Evolutionary conservation across 2,329 filamentous ascomycete genomes (phyloP), one percentile per base, ranked within the genome.

Genomic region (Colletotrichum echinochloae): DNA sequence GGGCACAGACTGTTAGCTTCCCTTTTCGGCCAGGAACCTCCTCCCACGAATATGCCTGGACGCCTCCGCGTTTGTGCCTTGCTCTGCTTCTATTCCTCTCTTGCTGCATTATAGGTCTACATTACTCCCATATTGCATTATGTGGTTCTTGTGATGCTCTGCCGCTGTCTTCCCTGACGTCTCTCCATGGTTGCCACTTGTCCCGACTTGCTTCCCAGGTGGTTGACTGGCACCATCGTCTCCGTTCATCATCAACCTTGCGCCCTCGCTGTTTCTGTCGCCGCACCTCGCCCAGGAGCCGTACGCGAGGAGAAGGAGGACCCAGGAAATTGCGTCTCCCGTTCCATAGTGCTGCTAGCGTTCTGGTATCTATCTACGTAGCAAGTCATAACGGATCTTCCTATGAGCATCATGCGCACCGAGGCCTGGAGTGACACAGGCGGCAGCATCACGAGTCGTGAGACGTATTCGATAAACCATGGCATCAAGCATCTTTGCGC

Each of bases 1-100:
- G 60, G 69, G 71, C 71, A 73, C 71, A 73, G 64, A 65, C 69
- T 61, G 60, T 51, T 72, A 69, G 60, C 69, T 72, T 72, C 71
- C 69, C 71, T 56, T 69, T 73, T 73, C 49, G n/a, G n/a, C n/a
- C n/a, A 70, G 64, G 64, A 72, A 71, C 63, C 63, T 54, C 35
- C 57, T 70, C 26, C 70, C 54, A 70, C 66, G 66, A 72, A 60
- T 49, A 70, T 70, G 69, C 71, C 56, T 72, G 69, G 49, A 41
- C 48, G 49, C 44, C 71, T 73, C 69, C 64, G 69, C 69, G 72
- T 70, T 54, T 71, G 54, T 60, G 64, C 67, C 57, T 56, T 23
- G 23, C 37, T 48, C 28, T 73, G 63, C 44, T 66, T 65, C 44
- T 46, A 28, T 20, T 64, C 33, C 28, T 56, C 28, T 41, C 49